A percentile compares a stretch with the other conserved stretches of the same genome.
Conservation (phyloP, 2,329 filamentous ascomycete genomes). For the Calonectria pauciramosa region DNA sequence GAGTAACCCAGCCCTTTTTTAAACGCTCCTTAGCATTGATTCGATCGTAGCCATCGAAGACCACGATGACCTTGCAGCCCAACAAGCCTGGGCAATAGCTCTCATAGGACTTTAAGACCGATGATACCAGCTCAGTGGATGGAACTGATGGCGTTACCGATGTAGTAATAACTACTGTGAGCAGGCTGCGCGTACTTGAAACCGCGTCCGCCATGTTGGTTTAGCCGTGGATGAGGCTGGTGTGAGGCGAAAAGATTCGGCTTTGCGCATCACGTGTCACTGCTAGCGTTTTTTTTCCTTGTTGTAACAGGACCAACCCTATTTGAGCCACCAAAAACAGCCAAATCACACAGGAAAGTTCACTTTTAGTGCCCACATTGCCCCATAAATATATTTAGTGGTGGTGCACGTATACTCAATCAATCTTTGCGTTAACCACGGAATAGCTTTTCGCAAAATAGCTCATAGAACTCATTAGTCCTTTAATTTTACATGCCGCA, state of each 20-base stretch:
- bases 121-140: constrained; percentile 63
- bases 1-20: constrained; percentile 67
- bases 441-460: no score
- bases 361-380: no score
- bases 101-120: constrained; percentile 61
- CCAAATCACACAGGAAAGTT: no score
- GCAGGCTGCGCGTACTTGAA: constrained; percentile 5
- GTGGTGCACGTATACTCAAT: no score
- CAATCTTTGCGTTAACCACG: no score
- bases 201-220: constrained; percentile 27
- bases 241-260: neutral
- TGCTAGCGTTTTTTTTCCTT: neutral
- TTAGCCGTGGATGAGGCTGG: neutral
- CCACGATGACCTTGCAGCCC: constrained; percentile 61
- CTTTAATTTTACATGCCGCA: no score
- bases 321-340: neutral
- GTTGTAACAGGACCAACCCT: no score
- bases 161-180: constrained; percentile 63
- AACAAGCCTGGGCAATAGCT: constrained; percentile 57
- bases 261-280: neutral
- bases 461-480: no score
- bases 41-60: constrained; percentile 66
- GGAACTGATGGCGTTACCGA: constrained; percentile 69
- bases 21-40: constrained; percentile 59
- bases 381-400: no score